Percentiles rank a stretch among this genome's conserved stretches.
phyloP scores from a whole-genome alignment of 768 basidiomycete species.

The Lanmaoa rubissima region DNA sequence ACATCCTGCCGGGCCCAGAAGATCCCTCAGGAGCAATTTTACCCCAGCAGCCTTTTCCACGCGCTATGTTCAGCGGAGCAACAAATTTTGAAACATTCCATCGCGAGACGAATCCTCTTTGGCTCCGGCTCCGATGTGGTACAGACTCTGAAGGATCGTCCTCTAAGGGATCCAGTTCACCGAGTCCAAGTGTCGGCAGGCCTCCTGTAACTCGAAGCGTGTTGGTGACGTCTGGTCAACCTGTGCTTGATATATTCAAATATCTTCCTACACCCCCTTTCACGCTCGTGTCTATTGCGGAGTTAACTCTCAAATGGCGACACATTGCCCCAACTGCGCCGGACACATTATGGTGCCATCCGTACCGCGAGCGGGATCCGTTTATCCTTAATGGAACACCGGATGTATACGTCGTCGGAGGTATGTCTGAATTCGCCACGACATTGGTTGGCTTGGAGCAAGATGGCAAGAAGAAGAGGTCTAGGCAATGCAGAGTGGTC shows the following conservation, averaged over 20 bases:
- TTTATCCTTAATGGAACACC: constrained; percentile 87
- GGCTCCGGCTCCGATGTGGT: constrained; percentile 62
- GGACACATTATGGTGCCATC: constrained; percentile 98
- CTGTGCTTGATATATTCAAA: constrained; percentile 92
- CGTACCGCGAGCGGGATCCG: constrained; percentile 83
- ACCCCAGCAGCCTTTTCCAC: constrained; percentile 92
- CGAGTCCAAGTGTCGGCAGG: constrained; percentile 5
- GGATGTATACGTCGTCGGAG: constrained; percentile 89
- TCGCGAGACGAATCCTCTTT: constrained; percentile 88
- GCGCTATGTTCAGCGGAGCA: constrained; percentile 78
- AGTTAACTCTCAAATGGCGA: constrained; percentile 84
- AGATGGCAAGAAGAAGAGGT: constrained; percentile 23
- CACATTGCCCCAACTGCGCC: constrained; percentile 99
- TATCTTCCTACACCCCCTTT: constrained; percentile 74
- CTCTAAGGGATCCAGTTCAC: not conserved
- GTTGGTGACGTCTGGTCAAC: constrained; percentile 88
- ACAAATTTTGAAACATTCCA: constrained; percentile 60
- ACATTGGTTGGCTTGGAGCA: constrained; percentile 50
- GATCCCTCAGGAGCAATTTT: constrained; percentile 89
- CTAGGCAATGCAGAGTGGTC: constrained; percentile 63
- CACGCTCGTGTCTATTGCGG: constrained; percentile 71
- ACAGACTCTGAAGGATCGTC: constrained; percentile 29
- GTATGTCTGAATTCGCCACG: constrained; percentile 82
- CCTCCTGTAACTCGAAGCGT: constrained; percentile 50
- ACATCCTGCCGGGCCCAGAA: constrained; percentile 81